Percentiles rank a stretch among this genome's conserved stretches.
Conservation (phyloP, 225 moss, liverwort and hornwort genomes). For the Bryoerythrophyllum caledonicum region DNA sequence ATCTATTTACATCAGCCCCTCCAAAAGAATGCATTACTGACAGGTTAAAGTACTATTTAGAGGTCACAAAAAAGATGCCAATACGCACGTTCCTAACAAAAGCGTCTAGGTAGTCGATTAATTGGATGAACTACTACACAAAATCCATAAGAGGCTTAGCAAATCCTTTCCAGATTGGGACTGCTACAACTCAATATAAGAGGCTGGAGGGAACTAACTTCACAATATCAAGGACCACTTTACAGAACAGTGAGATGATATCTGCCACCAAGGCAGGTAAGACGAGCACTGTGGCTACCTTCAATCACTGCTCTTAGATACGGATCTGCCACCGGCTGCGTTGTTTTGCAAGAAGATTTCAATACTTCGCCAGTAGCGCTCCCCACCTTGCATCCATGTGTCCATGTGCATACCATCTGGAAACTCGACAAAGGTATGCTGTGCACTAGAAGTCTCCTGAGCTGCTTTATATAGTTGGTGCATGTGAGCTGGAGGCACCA, state of each 20-base stretch:
- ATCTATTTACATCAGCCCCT: constrained; percentile 25
- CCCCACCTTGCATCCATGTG: constrained; percentile 90
- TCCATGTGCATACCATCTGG: constrained; percentile 96
- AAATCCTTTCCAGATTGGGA: constrained; percentile 15
- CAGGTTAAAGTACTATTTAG: constrained; percentile 3
- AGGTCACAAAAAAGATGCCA: constrained; percentile 5
- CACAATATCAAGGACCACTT: constrained; percentile 21
- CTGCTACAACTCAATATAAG: constrained; percentile 15
- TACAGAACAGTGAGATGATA: constrained; percentile 16
- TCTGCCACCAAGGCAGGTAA: constrained; percentile 15
- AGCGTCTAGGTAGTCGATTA: constrained; percentile 15
- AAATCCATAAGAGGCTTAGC: neutral
- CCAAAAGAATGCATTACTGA: constrained; percentile 13
- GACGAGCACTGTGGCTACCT: constrained; percentile 7
- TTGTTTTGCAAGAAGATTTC: constrained; percentile 56
- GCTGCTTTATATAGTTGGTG: constrained; percentile 61
- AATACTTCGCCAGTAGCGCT: constrained; percentile 86
- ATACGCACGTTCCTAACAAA: neutral
- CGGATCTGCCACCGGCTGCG: constrained; percentile 25
- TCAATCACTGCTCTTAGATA: constrained; percentile 23
- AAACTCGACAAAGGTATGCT: constrained; percentile 71
- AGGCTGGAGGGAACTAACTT: constrained; percentile 2
- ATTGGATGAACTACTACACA: constrained; percentile 1
- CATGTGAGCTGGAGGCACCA: constrained; percentile 95
- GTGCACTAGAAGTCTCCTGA: constrained; percentile 39